Conservation (phyloP, 306 rosid species). For the Pyrus communis region DNA sequence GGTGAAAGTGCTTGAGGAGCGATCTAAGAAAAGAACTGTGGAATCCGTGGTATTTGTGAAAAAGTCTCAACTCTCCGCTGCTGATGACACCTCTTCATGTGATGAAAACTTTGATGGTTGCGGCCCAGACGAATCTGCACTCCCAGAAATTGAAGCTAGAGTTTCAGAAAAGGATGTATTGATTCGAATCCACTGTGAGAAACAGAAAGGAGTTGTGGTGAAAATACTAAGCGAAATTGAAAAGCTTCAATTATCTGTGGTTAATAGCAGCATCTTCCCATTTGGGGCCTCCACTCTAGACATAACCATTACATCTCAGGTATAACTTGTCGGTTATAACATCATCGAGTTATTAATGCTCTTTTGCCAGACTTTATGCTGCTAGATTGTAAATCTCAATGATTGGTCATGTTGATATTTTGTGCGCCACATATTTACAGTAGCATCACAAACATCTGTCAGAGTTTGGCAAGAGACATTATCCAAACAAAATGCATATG, state of each 20-base stretch:
- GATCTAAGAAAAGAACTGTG: slow-evolving; percentile 34
- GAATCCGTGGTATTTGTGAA: slow-evolving; percentile 36
- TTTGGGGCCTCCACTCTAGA: slow-evolving; percentile 46
- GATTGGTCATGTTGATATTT: background rate
- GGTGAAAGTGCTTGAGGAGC: slow-evolving; percentile 45
- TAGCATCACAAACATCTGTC: too few relatives aligned
- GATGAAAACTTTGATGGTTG: slow-evolving; percentile 30
- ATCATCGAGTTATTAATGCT: background rate
- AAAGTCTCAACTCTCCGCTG: slow-evolving; percentile 27
- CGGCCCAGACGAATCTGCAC: slow-evolving; percentile 1
- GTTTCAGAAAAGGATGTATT: slow-evolving; percentile 52
- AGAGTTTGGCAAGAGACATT: too few relatives aligned
- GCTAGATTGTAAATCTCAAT: background rate
- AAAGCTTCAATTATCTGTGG: slow-evolving; percentile 28
- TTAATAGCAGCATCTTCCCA: slow-evolving; percentile 30
- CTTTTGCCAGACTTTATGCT: background rate
- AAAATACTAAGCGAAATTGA: slow-evolving; percentile 48
- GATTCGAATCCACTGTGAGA: slow-evolving; percentile 48
- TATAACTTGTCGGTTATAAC: slow-evolving; percentile 1
- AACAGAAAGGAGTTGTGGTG: slow-evolving; percentile 37
- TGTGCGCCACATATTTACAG: too few relatives aligned
- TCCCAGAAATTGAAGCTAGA: slow-evolving; percentile 54
- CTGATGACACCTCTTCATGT: slow-evolving; percentile 40
- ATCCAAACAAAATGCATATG: too few relatives aligned
- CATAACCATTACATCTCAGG: slow-evolving; percentile 60